Base-by-base conservation (phyloP, 176 grass and related monocot genomes). In the Phragmites australis region DNA sequence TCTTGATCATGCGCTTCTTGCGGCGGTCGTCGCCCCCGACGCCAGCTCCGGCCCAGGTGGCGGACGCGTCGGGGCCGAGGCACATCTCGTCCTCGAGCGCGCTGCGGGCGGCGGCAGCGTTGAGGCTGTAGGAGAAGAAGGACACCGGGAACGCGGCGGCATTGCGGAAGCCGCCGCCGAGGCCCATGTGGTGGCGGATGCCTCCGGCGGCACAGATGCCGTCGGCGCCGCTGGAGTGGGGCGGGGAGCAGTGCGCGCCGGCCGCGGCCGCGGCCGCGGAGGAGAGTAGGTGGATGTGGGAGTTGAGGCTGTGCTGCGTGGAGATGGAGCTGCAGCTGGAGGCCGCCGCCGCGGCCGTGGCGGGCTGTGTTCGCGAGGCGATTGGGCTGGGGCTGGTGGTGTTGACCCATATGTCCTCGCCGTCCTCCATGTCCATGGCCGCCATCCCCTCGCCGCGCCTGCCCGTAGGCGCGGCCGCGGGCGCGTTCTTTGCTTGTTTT, bases 1-100 rank as follows among this genome's bases (percentile, higher is more conserved):
- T 94, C 92, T 94, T 94, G 51, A 94, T 89, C 89, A 91, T 86
- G 56, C 86, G 86, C 72, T 86, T 91, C 80, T 83, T 87, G 56
- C 83, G 82, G 48, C 51, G 79, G 39, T 94, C 91, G 21, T 26
- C 9, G 67, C 53, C 60, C 8, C 41, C 21, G 73, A 23, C 19
- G 8, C 47, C 37, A 43, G 29, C 27, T 6, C 13, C 31, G 63
- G 34, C 31, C 79, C 59, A 69, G 49, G 41, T 5, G 1, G 21
- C 27, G 14, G 68, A 57, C 11, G 22, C 29, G 7, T 0, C 46
- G 42, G 10, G 14, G 74, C 27, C 67, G 22, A 54, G 21, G 74
- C 37, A 68, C 72, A 79, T 52, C 60, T 80, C 82, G 63, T 67
- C 70, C 27, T 81, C 76, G 6, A 81, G 77, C 63, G n/a, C 44